Conservation (phyloP, 2,329 filamentous ascomycete genomes). For the Nakataea oryzae region DNA sequence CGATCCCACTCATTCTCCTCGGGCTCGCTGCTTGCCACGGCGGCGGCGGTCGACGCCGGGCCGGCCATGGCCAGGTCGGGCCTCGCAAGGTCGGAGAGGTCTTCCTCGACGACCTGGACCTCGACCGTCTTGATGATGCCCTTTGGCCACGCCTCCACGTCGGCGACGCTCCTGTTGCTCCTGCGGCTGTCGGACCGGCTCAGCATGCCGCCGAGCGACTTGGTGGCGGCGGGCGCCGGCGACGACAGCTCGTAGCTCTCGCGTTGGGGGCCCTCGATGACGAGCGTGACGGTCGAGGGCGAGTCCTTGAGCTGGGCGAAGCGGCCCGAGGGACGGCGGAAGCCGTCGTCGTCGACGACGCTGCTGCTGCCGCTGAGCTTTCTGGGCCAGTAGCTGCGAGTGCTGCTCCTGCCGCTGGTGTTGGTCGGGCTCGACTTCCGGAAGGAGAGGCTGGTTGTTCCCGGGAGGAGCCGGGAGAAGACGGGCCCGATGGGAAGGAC, state of each 20-base stretch:
- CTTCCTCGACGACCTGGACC: constrained; percentile 23
- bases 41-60: constrained; percentile 3
- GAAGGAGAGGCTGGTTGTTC: background rate
- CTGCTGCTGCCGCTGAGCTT: background rate
- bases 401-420: constrained; percentile 7
- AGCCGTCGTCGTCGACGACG: too few species aligned
- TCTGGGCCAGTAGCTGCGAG: constrained; percentile 5
- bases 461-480: constrained; percentile 10
- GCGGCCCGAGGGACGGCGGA: background rate
- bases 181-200: background rate
- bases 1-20: constrained; percentile 3
- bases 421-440: background rate
- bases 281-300: constrained; percentile 13
- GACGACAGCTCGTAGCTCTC: constrained; percentile 9
- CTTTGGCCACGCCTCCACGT: constrained; percentile 14
- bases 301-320: constrained; percentile 12
- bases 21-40: too few species aligned
- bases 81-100: constrained; percentile 12
- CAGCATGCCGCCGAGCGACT: background rate
- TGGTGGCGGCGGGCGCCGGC: background rate
- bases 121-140: constrained; percentile 27
- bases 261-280: constrained; percentile 15
- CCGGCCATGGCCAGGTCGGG: background rate
- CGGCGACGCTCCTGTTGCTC: constrained; percentile 5
- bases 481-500: constrained; percentile 22